Evolutionary conservation across 257 asterid genomes (phyloP), one percentile per base, ranked within the genome.

Genomic region (Capsicum rhomboideum): DNA sequence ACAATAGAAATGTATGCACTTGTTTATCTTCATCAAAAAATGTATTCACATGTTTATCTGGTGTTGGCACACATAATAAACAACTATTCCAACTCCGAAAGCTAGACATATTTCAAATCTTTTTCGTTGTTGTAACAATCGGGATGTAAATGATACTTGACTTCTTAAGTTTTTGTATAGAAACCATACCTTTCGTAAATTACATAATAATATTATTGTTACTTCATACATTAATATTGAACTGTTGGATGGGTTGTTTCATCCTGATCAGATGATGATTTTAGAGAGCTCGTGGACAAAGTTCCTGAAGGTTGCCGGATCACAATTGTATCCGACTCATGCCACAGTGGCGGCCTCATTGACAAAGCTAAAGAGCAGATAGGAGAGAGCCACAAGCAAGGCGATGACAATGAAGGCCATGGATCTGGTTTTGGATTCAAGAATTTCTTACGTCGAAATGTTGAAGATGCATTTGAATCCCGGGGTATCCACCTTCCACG

Each of bases 291-390:
- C 88, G 99, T 94, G 64, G 99, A 93, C 84, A 85, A 87, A 86
- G 93, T 96, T 10, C 98, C 98, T 1, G 89, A 92, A n/a, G 98
- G 96, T 64, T 94, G 98, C 90, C 90, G 85, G 85, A 86, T 96
- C 86, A 96, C 99, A 34, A 88, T 96, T 14, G 98, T 96, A n/a
- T 96, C 99, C 0, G 99, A 96, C 84, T 96, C 98, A 16, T 96
- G 99, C 85, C 99, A 96, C 91, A 96, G 98, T 21, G 99, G 98
- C 0, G 98, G 99, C 63, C 92, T 96, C 31, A 93, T 96, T 12
- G 98, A 93, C 55, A 97, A 92, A 85, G 94, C 97, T 77, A 96
- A 96, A 87, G 99, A 96, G 86, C 99, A 94, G 88, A 94, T 96
- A 8, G 98, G 99, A 40, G 98, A 94, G 90, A 94, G 98, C 91